Evolutionary conservation across 2,329 filamentous ascomycete genomes (phyloP).

Genomic region (Pestalotiopsis sp.): DNA sequence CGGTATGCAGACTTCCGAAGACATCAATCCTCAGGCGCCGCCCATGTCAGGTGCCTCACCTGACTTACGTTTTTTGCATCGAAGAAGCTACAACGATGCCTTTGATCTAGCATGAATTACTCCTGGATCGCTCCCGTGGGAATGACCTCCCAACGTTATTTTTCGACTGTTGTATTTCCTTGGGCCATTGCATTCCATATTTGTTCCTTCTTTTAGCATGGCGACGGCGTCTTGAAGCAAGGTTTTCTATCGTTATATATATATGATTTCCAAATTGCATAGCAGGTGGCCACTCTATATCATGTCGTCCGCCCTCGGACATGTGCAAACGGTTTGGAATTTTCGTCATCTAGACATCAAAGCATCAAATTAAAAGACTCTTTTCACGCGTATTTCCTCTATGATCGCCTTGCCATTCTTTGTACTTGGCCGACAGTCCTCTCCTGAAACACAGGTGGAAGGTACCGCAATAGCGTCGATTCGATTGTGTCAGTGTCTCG

Average conservation of each 20-base stretch:
- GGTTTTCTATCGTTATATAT: not conserved
- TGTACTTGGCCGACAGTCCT: no score
- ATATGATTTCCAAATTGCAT: not conserved
- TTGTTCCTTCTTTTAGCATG: conserved; percentile 4
- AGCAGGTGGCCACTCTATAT: not conserved
- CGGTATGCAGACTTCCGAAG: conserved; percentile 5
- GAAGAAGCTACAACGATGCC: conserved; percentile 2
- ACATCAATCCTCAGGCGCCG: not conserved
- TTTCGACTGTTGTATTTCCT: not conserved
- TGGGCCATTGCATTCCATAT: not conserved
- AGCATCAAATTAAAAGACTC: no score
- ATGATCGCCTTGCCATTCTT: no score
- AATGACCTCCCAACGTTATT: not conserved
- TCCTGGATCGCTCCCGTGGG: not conserved
- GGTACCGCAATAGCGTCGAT: no score
- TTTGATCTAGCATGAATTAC: not conserved
- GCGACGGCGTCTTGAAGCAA: conserved; percentile 7
- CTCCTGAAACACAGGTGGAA: no score
- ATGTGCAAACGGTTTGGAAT: not conserved
- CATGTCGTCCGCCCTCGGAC: not conserved
- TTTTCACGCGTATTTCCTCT: no score
- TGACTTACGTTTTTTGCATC: conserved; percentile 5
- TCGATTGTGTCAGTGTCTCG: no score
- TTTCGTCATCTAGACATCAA: no score
- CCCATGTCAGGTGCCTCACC: not conserved